Evolutionary conservation across 2,329 filamentous ascomycete species (phyloP).

Genomic region (Sclerotinia nivalis): DNA sequence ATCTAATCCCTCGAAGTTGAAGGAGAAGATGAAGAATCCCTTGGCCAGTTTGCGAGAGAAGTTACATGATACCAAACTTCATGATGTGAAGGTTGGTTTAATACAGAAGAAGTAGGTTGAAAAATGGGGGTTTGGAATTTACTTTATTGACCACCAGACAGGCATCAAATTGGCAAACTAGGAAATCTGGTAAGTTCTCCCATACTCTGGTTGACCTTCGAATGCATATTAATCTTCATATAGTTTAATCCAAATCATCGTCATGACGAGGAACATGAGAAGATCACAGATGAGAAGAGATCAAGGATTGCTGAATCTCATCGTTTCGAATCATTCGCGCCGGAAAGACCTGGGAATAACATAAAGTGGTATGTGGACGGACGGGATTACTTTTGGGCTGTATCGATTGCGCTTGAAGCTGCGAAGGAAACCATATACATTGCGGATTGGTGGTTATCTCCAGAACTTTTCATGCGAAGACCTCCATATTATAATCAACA

Average conservation of each 20-base stretch:
- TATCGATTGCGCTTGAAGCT: slow-evolving; percentile 84
- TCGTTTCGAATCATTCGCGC: slow-evolving; percentile 88
- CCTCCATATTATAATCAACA: slow-evolving; percentile 81
- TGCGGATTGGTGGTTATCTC: slow-evolving; percentile 94
- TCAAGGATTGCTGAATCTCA: slow-evolving; percentile 69
- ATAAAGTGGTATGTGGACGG: slow-evolving; percentile 98
- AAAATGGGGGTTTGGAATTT: not conserved
- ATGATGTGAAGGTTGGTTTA: slow-evolving; percentile 58
- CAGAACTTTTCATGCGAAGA: slow-evolving; percentile 80
- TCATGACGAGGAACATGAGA: slow-evolving; percentile 90
- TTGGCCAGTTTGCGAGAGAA: slow-evolving; percentile 52
- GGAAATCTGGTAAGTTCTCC: slow-evolving; percentile 56
- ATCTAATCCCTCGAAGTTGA: slow-evolving; percentile 35
- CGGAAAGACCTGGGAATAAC: slow-evolving; percentile 79
- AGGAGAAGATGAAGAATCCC: slow-evolving; percentile 52
- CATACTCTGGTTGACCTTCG: not conserved
- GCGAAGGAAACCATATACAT: slow-evolving; percentile 96
- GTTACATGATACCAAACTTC: slow-evolving; percentile 54
- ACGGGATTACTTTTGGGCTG: slow-evolving; percentile 92
- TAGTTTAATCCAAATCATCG: slow-evolving; percentile 81
- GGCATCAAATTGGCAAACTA: slow-evolving; percentile 62
- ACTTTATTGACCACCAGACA: slow-evolving; percentile 33
- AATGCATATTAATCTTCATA: slow-evolving; percentile 5
- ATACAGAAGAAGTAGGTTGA: slow-evolving; percentile 58
- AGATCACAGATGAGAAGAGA: slow-evolving; percentile 79